phyloP scores from a whole-genome alignment of 176 grass and related monocot genomes.

The Aegilops speltoides region DNA sequence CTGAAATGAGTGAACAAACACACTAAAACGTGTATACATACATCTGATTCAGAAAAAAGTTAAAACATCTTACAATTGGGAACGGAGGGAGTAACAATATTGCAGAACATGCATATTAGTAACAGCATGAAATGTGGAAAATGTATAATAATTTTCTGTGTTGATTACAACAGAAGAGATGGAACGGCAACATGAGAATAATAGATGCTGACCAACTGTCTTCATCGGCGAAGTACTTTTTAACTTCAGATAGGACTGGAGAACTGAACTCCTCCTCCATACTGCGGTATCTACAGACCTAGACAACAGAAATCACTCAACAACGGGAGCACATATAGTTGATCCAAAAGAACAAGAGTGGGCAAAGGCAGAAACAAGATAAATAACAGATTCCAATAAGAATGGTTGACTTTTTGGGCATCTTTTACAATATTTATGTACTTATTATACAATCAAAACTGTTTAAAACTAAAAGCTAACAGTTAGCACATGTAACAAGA shows the following conservation, averaged over 20 bases:
- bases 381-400: not conserved
- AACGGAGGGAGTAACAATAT: not conserved
- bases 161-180: not conserved
- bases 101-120: not conserved
- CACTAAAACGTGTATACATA: no score
- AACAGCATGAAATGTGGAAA: not conserved
- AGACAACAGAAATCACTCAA: conserved; percentile 14
- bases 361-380: not conserved
- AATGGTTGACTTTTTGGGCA: not conserved
- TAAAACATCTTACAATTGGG: no score
- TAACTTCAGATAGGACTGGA: conserved; percentile 68
- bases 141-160: not conserved
- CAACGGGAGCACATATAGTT: not conserved
- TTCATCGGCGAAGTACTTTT: conserved; percentile 85
- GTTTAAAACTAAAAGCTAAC: not conserved
- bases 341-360: not conserved
- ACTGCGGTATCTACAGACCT: conserved; percentile 84
- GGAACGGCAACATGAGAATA: not conserved
- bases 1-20: no score
- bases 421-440: conserved; percentile 2
- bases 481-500: not conserved
- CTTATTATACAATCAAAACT: not conserved
- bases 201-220: conserved; percentile 73
- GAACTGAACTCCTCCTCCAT: conserved; percentile 69
- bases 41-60: no score